These are phyloP conservation scores for Colletotrichum caudatum DNA, from an alignment of 2,329 filamentous ascomycete species.

Conservation along the genomic window DNA sequence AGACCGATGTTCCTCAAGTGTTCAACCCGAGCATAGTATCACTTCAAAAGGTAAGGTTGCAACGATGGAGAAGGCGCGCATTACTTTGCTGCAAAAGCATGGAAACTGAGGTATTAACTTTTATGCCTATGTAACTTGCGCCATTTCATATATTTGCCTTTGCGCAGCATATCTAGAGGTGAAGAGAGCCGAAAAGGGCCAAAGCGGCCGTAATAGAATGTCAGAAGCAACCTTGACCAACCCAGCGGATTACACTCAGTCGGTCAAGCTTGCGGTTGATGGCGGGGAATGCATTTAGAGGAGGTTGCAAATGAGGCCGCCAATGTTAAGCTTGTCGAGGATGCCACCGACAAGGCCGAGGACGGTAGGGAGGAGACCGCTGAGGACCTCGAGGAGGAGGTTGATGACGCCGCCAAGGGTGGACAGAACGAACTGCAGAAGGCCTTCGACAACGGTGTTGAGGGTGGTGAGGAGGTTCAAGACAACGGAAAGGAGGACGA, in stretches of 20 bases:
- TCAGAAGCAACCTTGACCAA: not conserved
- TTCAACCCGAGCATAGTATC: too few relatives aligned
- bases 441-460: slow-evolving; percentile 30
- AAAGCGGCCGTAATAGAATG: not conserved
- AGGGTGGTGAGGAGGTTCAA: slow-evolving; percentile 31
- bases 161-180: not conserved
- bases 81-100: not conserved
- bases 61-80: not conserved
- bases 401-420: slow-evolving; percentile 27
- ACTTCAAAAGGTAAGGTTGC: not conserved
- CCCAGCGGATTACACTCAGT: too few relatives aligned
- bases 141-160: not conserved
- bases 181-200: not conserved
- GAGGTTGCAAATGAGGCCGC: slow-evolving; percentile 33
- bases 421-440: slow-evolving; percentile 26
- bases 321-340: slow-evolving; percentile 26
- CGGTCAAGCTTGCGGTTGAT: not conserved
- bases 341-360: slow-evolving; percentile 26
- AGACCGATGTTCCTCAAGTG: too few relatives aligned
- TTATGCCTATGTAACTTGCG: not conserved
- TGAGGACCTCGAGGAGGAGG: slow-evolving; percentile 32
- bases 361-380: slow-evolving; percentile 32
- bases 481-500: slow-evolving; percentile 31
- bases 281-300: not conserved
- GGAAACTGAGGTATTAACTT: not conserved